These are phyloP conservation scores for Solanum chiquidenum DNA, from an alignment of 257 asterid species.

Conservation along the genomic window DNA sequence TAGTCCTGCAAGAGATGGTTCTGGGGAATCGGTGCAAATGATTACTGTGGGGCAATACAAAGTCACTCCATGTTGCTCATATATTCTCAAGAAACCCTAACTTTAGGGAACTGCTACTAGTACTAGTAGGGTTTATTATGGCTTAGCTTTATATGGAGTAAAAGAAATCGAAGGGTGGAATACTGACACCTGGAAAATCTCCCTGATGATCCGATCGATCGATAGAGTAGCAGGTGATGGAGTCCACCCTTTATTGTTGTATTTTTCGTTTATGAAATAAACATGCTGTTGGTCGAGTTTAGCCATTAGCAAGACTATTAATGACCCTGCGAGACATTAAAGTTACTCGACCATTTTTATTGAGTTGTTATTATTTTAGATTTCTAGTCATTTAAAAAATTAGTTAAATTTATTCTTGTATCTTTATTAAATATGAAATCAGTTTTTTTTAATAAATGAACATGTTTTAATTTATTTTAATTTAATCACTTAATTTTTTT, in stretches of 20 bases:
- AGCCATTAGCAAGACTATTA: background rate
- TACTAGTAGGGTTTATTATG: background rate
- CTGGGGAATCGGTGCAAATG: conserved; percentile 20
- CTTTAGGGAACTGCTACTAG: background rate
- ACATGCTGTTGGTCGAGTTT: background rate
- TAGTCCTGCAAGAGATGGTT: conserved; percentile 49
- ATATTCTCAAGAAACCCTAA: background rate
- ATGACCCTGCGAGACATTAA: background rate
- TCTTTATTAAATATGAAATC: background rate
- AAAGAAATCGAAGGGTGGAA: conserved; percentile 24
- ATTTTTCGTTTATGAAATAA: background rate
- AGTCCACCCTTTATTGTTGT: conserved; percentile 20
- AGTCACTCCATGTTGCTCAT: background rate
- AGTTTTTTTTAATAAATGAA: too few species aligned
- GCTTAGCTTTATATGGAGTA: background rate
- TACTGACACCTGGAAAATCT: conserved; percentile 29
- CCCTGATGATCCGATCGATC: background rate
- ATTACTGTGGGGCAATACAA: conserved; percentile 28
- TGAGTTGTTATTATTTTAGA: too few species aligned
- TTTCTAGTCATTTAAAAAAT: too few species aligned
- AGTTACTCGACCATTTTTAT: background rate
- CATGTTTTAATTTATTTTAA: background rate
- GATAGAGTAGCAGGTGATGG: conserved; percentile 23
- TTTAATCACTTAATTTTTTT: too few species aligned
- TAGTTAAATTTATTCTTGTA: too few species aligned